Conservation (phyloP, 1,284 basidiomycete species). For the Xerocomus amazonicus region DNA sequence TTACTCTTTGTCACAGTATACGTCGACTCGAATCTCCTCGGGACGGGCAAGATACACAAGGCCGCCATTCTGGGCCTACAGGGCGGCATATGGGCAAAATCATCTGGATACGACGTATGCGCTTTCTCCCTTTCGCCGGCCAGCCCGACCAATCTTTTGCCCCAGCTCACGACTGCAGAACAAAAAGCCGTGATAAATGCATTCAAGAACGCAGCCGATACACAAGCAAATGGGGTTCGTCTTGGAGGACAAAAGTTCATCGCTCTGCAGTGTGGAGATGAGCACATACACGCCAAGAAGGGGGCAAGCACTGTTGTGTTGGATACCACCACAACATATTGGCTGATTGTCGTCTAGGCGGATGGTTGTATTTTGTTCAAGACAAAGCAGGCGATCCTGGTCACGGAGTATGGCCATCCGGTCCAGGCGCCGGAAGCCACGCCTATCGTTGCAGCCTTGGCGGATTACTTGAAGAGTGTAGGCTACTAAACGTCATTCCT, state of each 20-base stretch:
- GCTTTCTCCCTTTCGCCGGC: not conserved
- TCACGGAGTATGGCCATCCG: conserved; percentile 75
- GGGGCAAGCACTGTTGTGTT: conserved; percentile 46
- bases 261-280: conserved; percentile 54
- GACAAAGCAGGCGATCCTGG: conserved; percentile 85
- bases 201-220: conserved; percentile 45
- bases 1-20: conserved; percentile 52
- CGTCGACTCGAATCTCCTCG: conserved; percentile 85
- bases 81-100: conserved; percentile 87
- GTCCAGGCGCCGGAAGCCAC: conserved; percentile 72
- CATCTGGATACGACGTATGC: conserved; percentile 53
- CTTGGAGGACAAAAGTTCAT: conserved; percentile 83
- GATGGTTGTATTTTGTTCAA: conserved; percentile 83
- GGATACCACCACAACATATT: not conserved
- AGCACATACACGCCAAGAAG: conserved; percentile 82
- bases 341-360: conserved; percentile 44
- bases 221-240: conserved; percentile 62
- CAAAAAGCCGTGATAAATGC: conserved; percentile 64
- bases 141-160: not conserved
- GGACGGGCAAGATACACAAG: conserved; percentile 67
- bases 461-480: conserved; percentile 75
- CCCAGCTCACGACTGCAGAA: conserved; percentile 72
- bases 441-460: conserved; percentile 69
- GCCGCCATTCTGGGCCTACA: conserved; percentile 84
- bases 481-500: conserved; percentile 44